These are phyloP conservation scores for Cynanchum wilfordii DNA, from an alignment of 257 asterid species.

Conservation along the genomic window DNA sequence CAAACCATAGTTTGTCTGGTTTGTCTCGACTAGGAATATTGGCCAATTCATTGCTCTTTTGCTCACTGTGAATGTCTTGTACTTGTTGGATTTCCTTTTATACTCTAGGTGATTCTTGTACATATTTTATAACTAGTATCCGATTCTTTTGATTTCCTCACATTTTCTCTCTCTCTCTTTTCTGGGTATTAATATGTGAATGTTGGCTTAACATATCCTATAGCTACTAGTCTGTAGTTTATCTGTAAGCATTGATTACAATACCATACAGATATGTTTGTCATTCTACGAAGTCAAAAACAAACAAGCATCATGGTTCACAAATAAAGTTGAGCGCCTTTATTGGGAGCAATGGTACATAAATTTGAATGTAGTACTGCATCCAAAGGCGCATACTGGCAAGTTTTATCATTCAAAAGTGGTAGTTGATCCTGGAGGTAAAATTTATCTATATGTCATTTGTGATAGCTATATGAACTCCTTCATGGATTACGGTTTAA, in stretches of 20 bases:
- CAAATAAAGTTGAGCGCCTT: conserved; percentile 81
- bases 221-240: conserved; percentile 1
- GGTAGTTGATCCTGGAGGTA: conserved; percentile 83
- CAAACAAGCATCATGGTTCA: conserved; percentile 89
- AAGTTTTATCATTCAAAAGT: conserved; percentile 64
- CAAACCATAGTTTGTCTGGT: background rate
- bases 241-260: conserved; percentile 11
- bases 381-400: conserved; percentile 60
- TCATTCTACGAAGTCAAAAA: conserved; percentile 85
- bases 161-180: background rate
- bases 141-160: background rate
- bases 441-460: conserved; percentile 4
- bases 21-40: background rate
- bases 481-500: background rate
- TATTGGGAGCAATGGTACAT: conserved; percentile 95
- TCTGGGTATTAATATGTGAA: background rate
- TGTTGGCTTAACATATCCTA: background rate
- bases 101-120: background rate
- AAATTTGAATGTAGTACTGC: conserved; percentile 68
- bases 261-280: conserved; percentile 61
- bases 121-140: background rate
- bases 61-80: background rate
- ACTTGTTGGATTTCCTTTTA: background rate
- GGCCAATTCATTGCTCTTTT: background rate
- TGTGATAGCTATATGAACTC: background rate